A percentile compares a stretch with the other conserved stretches of the same genome.
Evolutionary conservation across 129 eudicot species (phyloP).

Genomic region (Oenanthe sinensis): DNA sequence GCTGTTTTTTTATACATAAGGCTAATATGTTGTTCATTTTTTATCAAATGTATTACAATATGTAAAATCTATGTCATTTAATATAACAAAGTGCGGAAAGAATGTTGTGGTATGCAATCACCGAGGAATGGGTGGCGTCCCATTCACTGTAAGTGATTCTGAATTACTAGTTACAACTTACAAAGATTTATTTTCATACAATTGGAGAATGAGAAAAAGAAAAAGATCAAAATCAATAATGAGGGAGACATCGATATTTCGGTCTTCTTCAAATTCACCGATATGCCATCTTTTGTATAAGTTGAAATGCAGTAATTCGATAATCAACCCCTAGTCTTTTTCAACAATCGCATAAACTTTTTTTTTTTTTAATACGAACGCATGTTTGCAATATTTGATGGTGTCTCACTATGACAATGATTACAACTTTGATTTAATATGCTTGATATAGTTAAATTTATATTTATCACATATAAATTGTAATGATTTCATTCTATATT

Average conservation of each 20-base stretch:
- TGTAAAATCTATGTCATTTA: slow-evolving; percentile 1
- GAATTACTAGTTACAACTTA: not conserved
- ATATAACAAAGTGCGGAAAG: slow-evolving; percentile 3
- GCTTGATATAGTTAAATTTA: no score
- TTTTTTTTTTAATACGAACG: not conserved
- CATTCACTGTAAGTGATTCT: slow-evolving; percentile 4
- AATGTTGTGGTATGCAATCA: slow-evolving; percentile 13
- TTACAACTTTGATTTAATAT: not conserved
- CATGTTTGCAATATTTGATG: not conserved
- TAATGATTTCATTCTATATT: not conserved
- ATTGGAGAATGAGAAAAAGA: no score
- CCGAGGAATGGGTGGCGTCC: slow-evolving; percentile 13
- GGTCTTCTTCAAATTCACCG: not conserved
- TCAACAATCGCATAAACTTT: not conserved
- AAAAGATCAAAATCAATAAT: not conserved
- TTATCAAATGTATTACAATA: slow-evolving; percentile 2
- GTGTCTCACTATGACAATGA: not conserved
- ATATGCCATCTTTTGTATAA: no score
- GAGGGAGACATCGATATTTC: not conserved
- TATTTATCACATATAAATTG: not conserved
- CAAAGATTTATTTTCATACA: not conserved
- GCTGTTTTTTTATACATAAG: not conserved
- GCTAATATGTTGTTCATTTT: not conserved
- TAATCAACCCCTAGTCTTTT: no score
- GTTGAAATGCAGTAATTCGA: no score